Percentiles rank a stretch among this genome's conserved stretches.
Evolutionary conservation across 169 alveolate species (phyloP).

Genomic region (Babesia microti): DNA sequence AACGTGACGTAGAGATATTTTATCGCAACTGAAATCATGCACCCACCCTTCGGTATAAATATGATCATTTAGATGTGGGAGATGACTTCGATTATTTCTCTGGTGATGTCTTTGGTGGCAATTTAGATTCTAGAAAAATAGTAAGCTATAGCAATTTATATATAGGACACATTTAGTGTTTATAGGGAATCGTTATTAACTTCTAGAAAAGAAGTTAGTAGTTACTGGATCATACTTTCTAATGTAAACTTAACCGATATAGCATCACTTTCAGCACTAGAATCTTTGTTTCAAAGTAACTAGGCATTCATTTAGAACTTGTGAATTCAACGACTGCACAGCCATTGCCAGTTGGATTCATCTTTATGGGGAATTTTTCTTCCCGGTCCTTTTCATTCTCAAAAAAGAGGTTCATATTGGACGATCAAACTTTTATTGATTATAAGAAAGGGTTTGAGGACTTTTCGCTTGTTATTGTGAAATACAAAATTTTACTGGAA

Average conservation of each 20-base stretch:
- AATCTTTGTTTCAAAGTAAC: background rate
- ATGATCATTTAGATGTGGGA: conserved; percentile 13
- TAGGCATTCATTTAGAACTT: background rate
- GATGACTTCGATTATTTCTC: conserved; percentile 36
- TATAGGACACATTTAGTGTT: conserved; percentile 6
- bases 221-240: conserved; percentile 30
- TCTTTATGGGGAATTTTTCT: conserved; percentile 56
- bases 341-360: conserved; percentile 51
- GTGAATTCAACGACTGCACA: conserved; percentile 41
- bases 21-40: conserved; percentile 45
- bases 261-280: conserved; percentile 7
- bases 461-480: conserved; percentile 10
- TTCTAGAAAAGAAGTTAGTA: conserved; percentile 6
- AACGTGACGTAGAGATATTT: conserved; percentile 25
- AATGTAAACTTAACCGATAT: conserved; percentile 22
- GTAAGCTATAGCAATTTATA: background rate
- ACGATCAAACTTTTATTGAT: conserved; percentile 12
- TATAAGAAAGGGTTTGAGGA: conserved; percentile 33
- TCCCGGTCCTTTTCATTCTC: conserved; percentile 24
- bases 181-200: conserved; percentile 1
- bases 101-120: conserved; percentile 4
- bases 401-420: conserved; percentile 21
- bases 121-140: conserved; percentile 4
- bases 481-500: conserved; percentile 18
- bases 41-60: conserved; percentile 39